Base-by-base conservation (phyloP, 345 rosid genomes). In the Populus deltoides region DNA sequence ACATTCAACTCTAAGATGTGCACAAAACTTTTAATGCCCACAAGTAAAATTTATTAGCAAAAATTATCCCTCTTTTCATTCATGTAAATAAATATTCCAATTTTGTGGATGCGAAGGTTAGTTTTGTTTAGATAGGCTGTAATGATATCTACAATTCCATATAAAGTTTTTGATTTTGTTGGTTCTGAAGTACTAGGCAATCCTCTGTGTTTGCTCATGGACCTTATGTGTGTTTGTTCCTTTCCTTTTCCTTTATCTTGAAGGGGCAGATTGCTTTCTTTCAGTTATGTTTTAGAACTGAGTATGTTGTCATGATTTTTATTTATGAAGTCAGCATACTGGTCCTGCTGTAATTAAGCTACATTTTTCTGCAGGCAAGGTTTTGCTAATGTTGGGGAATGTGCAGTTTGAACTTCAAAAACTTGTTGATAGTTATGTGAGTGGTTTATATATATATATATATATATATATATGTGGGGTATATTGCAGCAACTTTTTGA, bases 341-440 rank as follows among this genome's bases (percentile, higher is more conserved):
- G n/a, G 43, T 17, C 12, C 33, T 36, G 59, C 43, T 49, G 29
- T 57, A 16, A 67, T 49, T 59, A 51, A 83, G 68, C 27, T 71
- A 67, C 63, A 76, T 69, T 66, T 45, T 63, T 87, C 27, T 85
- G 83, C 93, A 94, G 98, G 93, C 81, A 87, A 80, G 75, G 79
- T 92, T 70, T 82, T 97, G 83, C 82, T 83, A 67, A 86, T 89
- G 96, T 80, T 97, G 86, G 96, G 97, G 75, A 83, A 91, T 70
- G 89, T 84, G 86, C 99, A 97, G 83, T 83, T 86, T 81, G 94
- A 97, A 85, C 95, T 97, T 75, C 97, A 90, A 74, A 90, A 87
- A 77, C 92, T 92, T 81, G 90, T 94, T 63, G 98, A 97, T 79
- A 87, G 83, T 76, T 97, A 97, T 90, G 99, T 97, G 84, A 94